Evolutionary conservation across 495 filamentous ascomycete species (phyloP).

Genomic region (Aspergillus ostianus): DNA sequence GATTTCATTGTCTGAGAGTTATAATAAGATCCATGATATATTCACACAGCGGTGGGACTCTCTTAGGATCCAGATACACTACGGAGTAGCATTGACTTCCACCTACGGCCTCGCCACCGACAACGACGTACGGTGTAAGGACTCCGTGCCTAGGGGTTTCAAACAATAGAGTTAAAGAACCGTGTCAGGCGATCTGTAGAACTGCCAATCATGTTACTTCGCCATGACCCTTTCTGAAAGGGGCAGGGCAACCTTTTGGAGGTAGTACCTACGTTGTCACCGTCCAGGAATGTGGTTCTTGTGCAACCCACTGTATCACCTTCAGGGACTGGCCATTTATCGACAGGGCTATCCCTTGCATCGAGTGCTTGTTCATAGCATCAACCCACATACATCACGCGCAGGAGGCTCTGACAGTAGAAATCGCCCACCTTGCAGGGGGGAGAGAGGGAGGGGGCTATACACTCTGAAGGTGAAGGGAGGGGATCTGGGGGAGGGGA

Average conservation of each 20-base stretch:
- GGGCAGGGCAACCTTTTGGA: not conserved
- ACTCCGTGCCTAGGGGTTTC: not conserved
- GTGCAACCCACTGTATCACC: conserved; percentile 1
- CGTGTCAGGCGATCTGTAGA: not conserved
- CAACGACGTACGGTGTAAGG: not conserved
- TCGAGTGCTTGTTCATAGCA: conserved; percentile 13
- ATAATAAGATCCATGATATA: not conserved
- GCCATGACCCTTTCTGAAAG: not conserved
- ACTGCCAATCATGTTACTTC: not conserved
- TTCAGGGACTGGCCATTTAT: not conserved
- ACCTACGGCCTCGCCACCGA: not conserved
- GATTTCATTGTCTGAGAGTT: not conserved
- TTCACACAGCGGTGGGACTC: not conserved
- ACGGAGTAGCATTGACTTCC: not conserved
- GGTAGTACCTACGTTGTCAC: not conserved
- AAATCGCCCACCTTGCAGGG: not conserved
- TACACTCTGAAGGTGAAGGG: not conserved
- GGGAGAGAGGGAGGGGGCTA: not conserved
- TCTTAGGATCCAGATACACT: no score
- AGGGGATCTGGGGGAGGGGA: not conserved
- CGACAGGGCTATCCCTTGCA: conserved; percentile 23
- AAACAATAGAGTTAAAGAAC: not conserved
- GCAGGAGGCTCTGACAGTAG: not conserved
- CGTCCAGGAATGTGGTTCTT: not conserved
- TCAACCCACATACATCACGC: conserved; percentile 3